Conservation (phyloP, 306 rosid species). For the Glycine tomentella region DNA sequence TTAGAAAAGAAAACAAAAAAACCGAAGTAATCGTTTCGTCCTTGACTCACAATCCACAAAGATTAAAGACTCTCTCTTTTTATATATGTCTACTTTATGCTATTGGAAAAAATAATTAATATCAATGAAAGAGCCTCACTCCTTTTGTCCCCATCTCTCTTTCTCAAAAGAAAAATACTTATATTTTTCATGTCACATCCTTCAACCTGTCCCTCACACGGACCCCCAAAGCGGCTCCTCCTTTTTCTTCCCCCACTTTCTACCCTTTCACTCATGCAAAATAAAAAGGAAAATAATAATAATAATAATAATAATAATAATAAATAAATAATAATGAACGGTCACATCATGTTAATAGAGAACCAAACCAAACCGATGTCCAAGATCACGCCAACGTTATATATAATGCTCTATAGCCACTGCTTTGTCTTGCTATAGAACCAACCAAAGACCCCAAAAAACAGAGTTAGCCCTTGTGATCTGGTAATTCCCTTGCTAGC, state of each 20-base stretch:
- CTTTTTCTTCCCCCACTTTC: slow-evolving; percentile 33
- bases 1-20: no score
- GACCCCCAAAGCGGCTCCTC: slow-evolving; percentile 33
- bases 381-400: background rate
- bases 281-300: background rate
- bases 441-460: background rate
- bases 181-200: slow-evolving; percentile 14
- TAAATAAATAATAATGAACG: background rate
- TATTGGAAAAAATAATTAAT: background rate
- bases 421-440: slow-evolving; percentile 3
- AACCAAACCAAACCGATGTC: background rate
- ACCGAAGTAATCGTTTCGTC: no score
- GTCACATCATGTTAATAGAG: slow-evolving; percentile 23
- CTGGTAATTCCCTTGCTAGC: slow-evolving; percentile 29
- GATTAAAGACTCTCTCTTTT: background rate
- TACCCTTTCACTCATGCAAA: slow-evolving; percentile 19
- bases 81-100: background rate
- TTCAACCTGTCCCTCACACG: slow-evolving; percentile 38
- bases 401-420: slow-evolving; percentile 14
- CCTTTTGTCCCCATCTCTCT: slow-evolving; percentile 1
- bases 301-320: background rate
- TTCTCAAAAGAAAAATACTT: slow-evolving; percentile 13
- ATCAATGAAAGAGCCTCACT: background rate
- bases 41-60: slow-evolving; percentile 3
- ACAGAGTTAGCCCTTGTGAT: slow-evolving; percentile 28